A percentile compares a stretch with the other conserved stretches of the same genome.
Evolutionary conservation across 2,329 filamentous ascomycete species (phyloP).

Genomic region (Microthyrium microscopicum): DNA sequence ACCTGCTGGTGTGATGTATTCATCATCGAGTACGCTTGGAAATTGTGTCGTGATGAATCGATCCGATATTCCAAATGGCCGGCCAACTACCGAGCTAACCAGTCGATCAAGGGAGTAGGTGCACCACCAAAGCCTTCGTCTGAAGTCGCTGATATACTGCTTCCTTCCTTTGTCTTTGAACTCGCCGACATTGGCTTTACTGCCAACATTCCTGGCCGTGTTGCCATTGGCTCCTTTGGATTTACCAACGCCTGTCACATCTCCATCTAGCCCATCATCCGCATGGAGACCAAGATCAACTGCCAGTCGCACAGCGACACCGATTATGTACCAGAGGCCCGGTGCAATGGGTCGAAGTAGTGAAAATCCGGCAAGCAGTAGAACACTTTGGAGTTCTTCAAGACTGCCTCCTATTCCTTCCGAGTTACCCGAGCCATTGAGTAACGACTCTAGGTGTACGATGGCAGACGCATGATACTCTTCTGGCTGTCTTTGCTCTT

Average conservation of each 20-base stretch:
- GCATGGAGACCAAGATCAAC: conserved; percentile 87
- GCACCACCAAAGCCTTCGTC: conserved; percentile 88
- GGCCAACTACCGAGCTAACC: conserved; percentile 81
- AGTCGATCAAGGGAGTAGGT: conserved; percentile 91
- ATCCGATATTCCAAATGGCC: conserved; percentile 90
- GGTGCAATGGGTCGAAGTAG: conserved; percentile 80
- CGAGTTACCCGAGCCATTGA: conserved; percentile 45
- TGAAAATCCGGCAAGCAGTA: conserved; percentile 81
- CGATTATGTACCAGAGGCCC: conserved; percentile 93
- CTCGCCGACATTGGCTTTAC: conserved; percentile 3
- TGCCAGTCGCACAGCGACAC: conserved; percentile 76
- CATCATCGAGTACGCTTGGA: conserved; percentile 74
- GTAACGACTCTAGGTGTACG: conserved; percentile 73
- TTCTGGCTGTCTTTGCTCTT: conserved; percentile 62
- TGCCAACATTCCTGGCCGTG: not conserved
- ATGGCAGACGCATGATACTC: conserved; percentile 95
- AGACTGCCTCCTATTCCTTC: conserved; percentile 71
- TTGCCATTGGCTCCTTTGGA: conserved; percentile 11
- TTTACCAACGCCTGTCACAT: conserved; percentile 25
- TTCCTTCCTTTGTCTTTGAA: conserved; percentile 42
- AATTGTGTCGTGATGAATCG: conserved; percentile 93
- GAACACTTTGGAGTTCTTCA: conserved; percentile 84
- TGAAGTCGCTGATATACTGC: conserved; percentile 73
- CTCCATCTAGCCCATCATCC: conserved; percentile 62
- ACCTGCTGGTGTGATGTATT: conserved; percentile 67